Evolutionary conservation across 1,139 yeast genomes (phyloP).

Genomic region (Geotrichum candidum): DNA sequence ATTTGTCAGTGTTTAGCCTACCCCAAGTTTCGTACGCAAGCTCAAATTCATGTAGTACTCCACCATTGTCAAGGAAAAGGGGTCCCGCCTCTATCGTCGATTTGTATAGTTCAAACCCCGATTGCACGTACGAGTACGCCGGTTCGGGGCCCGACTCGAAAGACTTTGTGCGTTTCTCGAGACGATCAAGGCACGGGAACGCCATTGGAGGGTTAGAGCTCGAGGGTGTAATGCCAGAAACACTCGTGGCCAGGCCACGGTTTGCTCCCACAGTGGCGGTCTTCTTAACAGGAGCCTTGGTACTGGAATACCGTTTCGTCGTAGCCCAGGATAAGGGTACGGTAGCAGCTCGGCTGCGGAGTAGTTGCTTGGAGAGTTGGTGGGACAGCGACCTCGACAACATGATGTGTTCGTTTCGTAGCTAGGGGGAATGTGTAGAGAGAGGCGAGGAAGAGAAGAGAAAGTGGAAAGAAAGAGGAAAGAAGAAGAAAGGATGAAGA

Average conservation of each 20-base stretch:
- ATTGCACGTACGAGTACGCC: conserved; percentile 60
- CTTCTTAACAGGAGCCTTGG: not conserved
- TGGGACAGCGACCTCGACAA: not conserved
- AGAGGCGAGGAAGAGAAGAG: not conserved
- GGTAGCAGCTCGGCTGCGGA: not conserved
- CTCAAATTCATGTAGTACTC: conserved; percentile 63
- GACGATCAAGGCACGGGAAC: conserved; percentile 80
- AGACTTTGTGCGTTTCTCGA: conserved; percentile 51
- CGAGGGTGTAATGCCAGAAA: not conserved
- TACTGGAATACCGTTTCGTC: not conserved
- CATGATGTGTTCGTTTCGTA: not conserved
- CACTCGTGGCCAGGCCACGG: conserved; percentile 11
- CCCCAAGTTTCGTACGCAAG: conserved; percentile 96
- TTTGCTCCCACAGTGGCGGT: not conserved
- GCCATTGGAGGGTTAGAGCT: conserved; percentile 57
- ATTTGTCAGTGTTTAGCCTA: conserved; percentile 48
- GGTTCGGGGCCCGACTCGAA: conserved; percentile 82
- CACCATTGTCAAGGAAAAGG: conserved; percentile 75
- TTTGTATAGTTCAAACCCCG: conserved; percentile 59
- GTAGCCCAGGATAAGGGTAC: not conserved
- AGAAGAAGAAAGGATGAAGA: not conserved
- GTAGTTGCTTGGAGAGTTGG: not conserved
- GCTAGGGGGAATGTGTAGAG: not conserved
- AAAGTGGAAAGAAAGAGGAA: not conserved
- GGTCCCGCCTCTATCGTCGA: conserved; percentile 43